Base-by-base conservation (phyloP, 1,139 yeast genomes). In the Hyphopichia buzzinii region DNA sequence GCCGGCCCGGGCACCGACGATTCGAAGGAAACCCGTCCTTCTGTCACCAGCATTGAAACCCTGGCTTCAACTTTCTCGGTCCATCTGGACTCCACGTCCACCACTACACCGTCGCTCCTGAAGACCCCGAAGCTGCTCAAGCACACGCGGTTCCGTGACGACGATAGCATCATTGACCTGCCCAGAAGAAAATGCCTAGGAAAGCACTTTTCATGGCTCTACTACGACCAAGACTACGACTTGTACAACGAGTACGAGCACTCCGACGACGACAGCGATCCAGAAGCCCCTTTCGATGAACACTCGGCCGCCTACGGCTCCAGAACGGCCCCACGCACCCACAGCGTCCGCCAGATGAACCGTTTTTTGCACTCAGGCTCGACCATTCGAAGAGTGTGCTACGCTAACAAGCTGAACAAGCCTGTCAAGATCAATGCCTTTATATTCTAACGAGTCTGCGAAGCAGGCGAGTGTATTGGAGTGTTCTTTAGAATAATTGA, bases 141-240 rank as follows among this genome's bases (percentile, higher is more conserved):
- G 21, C 28, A 26, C 17, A 25, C 35, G 3, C 33, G 55, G 11
- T 51, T 53, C 38, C 36, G 52, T 15, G 57, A 54, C 16, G 51
- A 46, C 14, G 54, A 46, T 11, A 49, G 53, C 24, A 46, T 52
- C 19, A 51, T 50, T 11, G 39, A 38, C 26, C 27, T 16, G 10
- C 19, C 33, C 13, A 15, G 34, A 34, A 7, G 8, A 23, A 31
- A 26, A 8, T 6, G 4, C 8, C 14, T 14, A 22, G 21, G n/a
- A 12, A 31, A 37, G 26, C 55, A 47, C 37, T 52, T 42, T 38
- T 53, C 64, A 10, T 68, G 74, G 74, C 52, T 68, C 5, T 57
- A 67, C 59, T 65, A 62, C 42, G 72, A 67, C 26, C 50, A 49
- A 31, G 72, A 67, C 40, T 53, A 50, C 28, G 56, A 57, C 29